phyloP scores from a whole-genome alignment of 345 rosid species.

The Abelmoschus esculentus region DNA sequence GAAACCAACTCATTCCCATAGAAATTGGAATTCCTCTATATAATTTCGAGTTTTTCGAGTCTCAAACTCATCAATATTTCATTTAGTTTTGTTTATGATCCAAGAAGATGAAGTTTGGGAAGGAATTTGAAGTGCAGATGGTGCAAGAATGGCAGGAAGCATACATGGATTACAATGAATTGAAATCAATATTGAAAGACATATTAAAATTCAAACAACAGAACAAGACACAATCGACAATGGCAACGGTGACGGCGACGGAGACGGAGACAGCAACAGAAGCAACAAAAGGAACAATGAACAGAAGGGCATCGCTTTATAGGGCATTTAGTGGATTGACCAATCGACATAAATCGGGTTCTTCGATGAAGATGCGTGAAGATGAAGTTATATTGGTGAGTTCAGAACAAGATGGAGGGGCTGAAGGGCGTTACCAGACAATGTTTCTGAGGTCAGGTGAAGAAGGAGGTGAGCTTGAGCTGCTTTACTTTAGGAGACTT shows the following conservation, averaged over 20 bases:
- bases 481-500: conserved; percentile 46
- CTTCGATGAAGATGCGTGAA: conserved; percentile 30
- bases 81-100: background rate
- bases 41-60: background rate
- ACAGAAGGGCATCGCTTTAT: conserved; percentile 37
- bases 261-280: background rate
- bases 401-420: conserved; percentile 20
- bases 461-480: conserved; percentile 52
- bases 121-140: conserved; percentile 62
- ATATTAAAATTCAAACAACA: conserved; percentile 22
- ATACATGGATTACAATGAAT: conserved; percentile 65
- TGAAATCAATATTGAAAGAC: conserved; percentile 48
- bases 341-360: conserved; percentile 16
- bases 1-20: background rate
- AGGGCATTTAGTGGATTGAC: conserved; percentile 79
- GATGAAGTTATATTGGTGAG: conserved; percentile 52
- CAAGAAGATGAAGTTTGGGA: conserved; percentile 65
- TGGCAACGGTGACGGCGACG: background rate
- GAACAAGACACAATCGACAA: conserved; percentile 15
- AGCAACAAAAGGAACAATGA: conserved; percentile 18
- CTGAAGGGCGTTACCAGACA: conserved; percentile 28
- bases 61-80: background rate
- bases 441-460: conserved; percentile 43
- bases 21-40: background rate
- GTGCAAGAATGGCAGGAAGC: conserved; percentile 86